phyloP scores from a whole-genome alignment of 495 filamentous ascomycete genomes.

The Neurospora intermedia region DNA sequence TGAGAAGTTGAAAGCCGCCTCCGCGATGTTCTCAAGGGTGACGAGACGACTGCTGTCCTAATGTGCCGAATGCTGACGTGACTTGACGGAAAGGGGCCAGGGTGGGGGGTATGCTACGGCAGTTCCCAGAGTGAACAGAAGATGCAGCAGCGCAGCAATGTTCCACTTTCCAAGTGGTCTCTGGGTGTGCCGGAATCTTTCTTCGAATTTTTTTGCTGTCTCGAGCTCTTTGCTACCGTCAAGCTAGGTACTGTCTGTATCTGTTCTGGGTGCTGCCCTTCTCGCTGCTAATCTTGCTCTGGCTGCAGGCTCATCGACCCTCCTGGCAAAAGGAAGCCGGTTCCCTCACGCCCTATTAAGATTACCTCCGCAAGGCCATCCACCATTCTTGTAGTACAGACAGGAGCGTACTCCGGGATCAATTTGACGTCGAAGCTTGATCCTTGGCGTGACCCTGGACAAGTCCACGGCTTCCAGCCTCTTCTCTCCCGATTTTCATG shows the following conservation, averaged over 20 bases:
- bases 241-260: conserved; percentile 41
- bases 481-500: conserved; percentile 15
- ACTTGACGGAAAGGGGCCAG: not conserved
- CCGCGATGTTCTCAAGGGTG: not conserved
- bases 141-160: conserved; percentile 24
- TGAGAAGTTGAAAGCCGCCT: not conserved
- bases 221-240: conserved; percentile 47
- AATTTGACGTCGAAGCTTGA: conserved; percentile 10
- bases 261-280: conserved; percentile 32
- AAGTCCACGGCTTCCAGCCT: conserved; percentile 3
- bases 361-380: conserved; percentile 34
- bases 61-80: not conserved
- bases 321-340: conserved; percentile 13
- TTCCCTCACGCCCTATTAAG: conserved; percentile 28
- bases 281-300: conserved; percentile 37
- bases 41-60: not conserved
- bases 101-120: conserved; percentile 18
- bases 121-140: conserved; percentile 22
- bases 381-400: conserved; percentile 22
- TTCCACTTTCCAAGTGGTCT: conserved; percentile 13
- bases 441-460: conserved; percentile 9
- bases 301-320: conserved; percentile 3
- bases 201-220: conserved; percentile 35
- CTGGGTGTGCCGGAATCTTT: conserved; percentile 20
- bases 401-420: conserved; percentile 26